Conservation (phyloP, 1,139 yeast genomes). For the Lodderomyces jiufengensis region DNA sequence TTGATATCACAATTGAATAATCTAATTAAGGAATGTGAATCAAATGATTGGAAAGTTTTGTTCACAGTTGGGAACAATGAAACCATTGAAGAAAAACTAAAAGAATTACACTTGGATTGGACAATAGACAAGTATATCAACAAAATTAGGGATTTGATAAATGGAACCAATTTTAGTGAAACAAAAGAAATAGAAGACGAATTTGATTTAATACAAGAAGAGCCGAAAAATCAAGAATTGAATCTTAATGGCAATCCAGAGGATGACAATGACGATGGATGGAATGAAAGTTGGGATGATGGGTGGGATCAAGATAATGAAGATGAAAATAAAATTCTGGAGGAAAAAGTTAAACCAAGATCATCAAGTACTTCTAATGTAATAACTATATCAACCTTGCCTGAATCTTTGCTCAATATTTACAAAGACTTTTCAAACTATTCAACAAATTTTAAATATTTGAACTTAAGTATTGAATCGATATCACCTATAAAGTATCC, state of each 20-base stretch:
- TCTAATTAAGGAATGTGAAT: slow-evolving; percentile 21
- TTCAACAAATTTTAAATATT: slow-evolving; percentile 10
- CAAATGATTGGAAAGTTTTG: slow-evolving; percentile 30
- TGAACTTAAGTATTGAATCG: slow-evolving; percentile 28
- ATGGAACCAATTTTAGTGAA: slow-evolving; percentile 12
- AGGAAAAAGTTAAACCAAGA: background rate
- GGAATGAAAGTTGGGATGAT: slow-evolving; percentile 26
- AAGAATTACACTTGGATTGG: slow-evolving; percentile 30
- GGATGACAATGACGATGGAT: slow-evolving; percentile 12
- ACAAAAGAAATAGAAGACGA: slow-evolving; percentile 13
- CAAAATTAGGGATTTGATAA: slow-evolving; percentile 19
- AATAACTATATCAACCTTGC: slow-evolving; percentile 18
- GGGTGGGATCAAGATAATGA: slow-evolving; percentile 21
- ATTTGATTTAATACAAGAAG: background rate
- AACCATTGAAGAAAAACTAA: slow-evolving; percentile 19
- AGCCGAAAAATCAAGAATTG: slow-evolving; percentile 1
- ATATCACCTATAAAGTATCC: slow-evolving; percentile 35
- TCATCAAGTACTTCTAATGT: background rate
- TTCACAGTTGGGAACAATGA: slow-evolving; percentile 17
- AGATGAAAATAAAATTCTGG: slow-evolving; percentile 7
- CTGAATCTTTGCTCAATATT: slow-evolving; percentile 19
- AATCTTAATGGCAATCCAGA: background rate
- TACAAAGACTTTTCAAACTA: slow-evolving; percentile 20
- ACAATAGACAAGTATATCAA: slow-evolving; percentile 25
- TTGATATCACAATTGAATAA: slow-evolving; percentile 20